Conservation (phyloP, 305 asterid genomes). For the Nicotiana rustica region DNA sequence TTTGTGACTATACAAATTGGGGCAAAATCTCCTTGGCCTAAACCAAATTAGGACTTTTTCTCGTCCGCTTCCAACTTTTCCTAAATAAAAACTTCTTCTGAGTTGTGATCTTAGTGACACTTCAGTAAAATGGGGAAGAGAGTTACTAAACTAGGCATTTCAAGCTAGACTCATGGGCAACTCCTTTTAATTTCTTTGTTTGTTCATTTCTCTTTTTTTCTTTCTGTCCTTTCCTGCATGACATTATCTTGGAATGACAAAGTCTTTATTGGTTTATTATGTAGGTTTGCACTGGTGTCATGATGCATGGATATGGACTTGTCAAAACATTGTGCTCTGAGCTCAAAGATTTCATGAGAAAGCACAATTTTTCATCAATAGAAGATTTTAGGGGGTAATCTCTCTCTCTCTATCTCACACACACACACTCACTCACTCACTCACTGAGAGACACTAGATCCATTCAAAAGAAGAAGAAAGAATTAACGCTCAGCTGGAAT, state of each 20-base stretch:
- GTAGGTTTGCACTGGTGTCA: constrained; percentile 95
- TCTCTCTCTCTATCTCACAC: neutral
- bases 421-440: too few relatives aligned
- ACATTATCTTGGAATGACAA: constrained; percentile 1
- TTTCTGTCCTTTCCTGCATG: neutral
- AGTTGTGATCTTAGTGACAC: constrained; percentile 1
- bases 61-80: neutral
- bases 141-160: constrained; percentile 12
- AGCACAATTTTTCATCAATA: constrained; percentile 75
- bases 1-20: neutral
- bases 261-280: neutral
- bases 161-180: neutral
- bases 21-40: neutral
- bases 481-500: neutral
- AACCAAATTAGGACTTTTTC: neutral
- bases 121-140: constrained; percentile 25
- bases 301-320: constrained; percentile 83
- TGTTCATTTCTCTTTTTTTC: neutral
- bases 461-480: neutral
- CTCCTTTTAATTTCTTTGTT: neutral
- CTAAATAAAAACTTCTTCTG: neutral
- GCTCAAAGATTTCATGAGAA: constrained; percentile 84
- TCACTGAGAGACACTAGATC: neutral
- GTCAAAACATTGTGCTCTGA: constrained; percentile 86
- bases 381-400: constrained; percentile 87